Percentiles rank a stretch among this genome's conserved stretches.
Evolutionary conservation across 495 filamentous ascomycete species (phyloP).

Genomic region (Pseudevernia furfuracea): DNA sequence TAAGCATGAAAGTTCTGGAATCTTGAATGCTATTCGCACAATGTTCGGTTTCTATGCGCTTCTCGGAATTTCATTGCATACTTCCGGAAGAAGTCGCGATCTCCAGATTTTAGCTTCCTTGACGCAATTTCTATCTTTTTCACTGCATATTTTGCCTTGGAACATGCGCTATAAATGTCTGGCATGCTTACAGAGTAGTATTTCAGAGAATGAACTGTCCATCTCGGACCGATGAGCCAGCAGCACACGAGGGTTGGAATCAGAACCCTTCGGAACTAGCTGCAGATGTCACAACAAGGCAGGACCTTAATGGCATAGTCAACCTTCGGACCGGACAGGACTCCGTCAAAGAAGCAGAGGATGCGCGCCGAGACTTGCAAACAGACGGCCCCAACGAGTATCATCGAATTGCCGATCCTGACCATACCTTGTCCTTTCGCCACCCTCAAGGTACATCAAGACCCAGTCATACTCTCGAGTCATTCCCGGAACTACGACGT

Average conservation of each 20-base stretch:
- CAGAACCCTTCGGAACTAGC: constrained; percentile 51
- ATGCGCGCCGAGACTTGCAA: constrained; percentile 5
- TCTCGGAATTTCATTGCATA: background rate
- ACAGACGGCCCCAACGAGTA: background rate
- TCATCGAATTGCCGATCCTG: background rate
- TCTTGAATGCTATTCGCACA: background rate
- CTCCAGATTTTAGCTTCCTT: constrained; percentile 9
- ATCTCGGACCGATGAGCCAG: constrained; percentile 53
- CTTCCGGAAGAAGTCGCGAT: constrained; percentile 17
- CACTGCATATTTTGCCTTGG: background rate
- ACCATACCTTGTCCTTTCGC: background rate
- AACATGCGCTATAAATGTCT: background rate
- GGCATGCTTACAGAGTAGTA: constrained; percentile 1
- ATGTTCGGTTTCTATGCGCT: background rate
- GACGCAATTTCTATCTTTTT: background rate
- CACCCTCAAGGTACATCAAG: background rate
- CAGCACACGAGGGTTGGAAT: constrained; percentile 49
- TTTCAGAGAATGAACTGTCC: constrained; percentile 50
- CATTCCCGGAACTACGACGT: background rate
- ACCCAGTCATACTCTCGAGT: background rate
- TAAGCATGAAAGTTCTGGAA: background rate
- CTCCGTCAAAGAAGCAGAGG: constrained; percentile 15
- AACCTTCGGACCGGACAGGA: constrained; percentile 25
- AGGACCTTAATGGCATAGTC: constrained; percentile 54
- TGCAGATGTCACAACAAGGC: constrained; percentile 52